Conservation (phyloP, 495 filamentous ascomycete genomes). For the Penicillium atrosanguineum region DNA sequence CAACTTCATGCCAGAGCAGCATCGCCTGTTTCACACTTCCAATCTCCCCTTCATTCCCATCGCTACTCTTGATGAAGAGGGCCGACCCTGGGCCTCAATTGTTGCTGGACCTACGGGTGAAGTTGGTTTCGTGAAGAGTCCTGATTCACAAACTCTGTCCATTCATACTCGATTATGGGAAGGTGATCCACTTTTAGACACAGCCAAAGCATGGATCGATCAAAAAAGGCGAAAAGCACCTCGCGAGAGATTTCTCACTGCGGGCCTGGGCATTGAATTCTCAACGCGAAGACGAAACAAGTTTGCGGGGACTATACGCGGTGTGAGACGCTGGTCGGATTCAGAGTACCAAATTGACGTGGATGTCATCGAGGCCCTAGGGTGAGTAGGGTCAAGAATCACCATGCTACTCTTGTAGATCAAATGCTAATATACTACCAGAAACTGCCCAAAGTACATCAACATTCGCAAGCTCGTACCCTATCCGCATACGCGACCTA, state of each 20-base stretch:
- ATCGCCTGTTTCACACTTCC: conserved; percentile 17
- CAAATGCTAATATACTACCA: neutral
- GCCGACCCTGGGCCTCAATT: conserved; percentile 17
- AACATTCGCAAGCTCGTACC: conserved; percentile 17
- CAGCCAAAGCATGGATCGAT: neutral
- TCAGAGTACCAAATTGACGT: conserved; percentile 7
- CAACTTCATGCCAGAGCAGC: conserved; percentile 14
- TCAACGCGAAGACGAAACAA: conserved; percentile 19
- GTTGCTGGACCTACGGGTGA: conserved; percentile 9
- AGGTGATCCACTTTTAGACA: conserved; percentile 16
- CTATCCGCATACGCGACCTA: conserved; percentile 6
- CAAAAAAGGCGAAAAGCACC: neutral
- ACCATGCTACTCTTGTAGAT: no score
- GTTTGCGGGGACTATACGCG: conserved; percentile 9
- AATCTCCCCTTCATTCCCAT: conserved; percentile 18
- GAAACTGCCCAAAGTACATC: conserved; percentile 25
- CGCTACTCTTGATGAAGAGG: conserved; percentile 11
- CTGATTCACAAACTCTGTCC: conserved; percentile 5
- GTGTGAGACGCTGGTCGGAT: neutral
- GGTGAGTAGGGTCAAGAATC: neutral
- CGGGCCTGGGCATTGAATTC: conserved; percentile 18
- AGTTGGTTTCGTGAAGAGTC: conserved; percentile 16
- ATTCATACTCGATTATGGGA: conserved; percentile 11
- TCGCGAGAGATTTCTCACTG: conserved; percentile 7
- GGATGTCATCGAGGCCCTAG: conserved; percentile 9